phyloP scores from a whole-genome alignment of 2,329 filamentous ascomycete species.

The Leptographium lundbergii region DNA sequence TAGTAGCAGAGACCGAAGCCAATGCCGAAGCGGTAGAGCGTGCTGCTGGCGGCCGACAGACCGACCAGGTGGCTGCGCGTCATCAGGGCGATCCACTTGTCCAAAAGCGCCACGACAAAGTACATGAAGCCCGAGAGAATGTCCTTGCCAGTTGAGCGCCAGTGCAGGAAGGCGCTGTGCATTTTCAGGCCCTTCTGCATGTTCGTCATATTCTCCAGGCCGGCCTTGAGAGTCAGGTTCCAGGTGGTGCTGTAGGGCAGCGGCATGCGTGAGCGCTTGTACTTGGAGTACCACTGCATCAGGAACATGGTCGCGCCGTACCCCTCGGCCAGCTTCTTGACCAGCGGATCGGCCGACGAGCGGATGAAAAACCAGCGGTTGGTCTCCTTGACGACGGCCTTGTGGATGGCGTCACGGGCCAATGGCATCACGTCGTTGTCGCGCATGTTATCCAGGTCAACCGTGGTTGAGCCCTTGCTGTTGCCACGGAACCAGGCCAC shows the following conservation, averaged over 20 bases:
- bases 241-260: conserved; percentile 19
- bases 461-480: conserved; percentile 1
- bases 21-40: conserved; percentile 31
- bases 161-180: conserved; percentile 20
- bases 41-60: conserved; percentile 10
- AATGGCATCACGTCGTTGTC: conserved; percentile 19
- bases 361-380: conserved; percentile 22
- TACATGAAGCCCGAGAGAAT: conserved; percentile 35
- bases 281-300: conserved; percentile 22
- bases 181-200: conserved; percentile 19
- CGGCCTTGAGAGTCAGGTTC: conserved; percentile 19
- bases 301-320: conserved; percentile 24
- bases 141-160: conserved; percentile 18
- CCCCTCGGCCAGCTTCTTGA: conserved; percentile 35
- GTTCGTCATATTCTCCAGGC: conserved; percentile 17
- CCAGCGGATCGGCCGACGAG: conserved; percentile 25
- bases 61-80: conserved; percentile 11
- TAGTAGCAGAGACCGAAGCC: conserved; percentile 46
- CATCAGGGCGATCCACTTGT: conserved; percentile 18
- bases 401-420: conserved; percentile 15
- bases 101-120: conserved; percentile 20
- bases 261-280: conserved; percentile 24
- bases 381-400: conserved; percentile 16
- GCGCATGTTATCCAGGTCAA: conserved; percentile 29
- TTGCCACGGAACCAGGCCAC: conserved; percentile 25